A percentile compares a stretch with the other conserved stretches of the same genome.
These are phyloP conservation scores for Neckera pumila DNA, from an alignment of 225 moss, liverwort and hornwort species.

Conservation along the genomic window DNA sequence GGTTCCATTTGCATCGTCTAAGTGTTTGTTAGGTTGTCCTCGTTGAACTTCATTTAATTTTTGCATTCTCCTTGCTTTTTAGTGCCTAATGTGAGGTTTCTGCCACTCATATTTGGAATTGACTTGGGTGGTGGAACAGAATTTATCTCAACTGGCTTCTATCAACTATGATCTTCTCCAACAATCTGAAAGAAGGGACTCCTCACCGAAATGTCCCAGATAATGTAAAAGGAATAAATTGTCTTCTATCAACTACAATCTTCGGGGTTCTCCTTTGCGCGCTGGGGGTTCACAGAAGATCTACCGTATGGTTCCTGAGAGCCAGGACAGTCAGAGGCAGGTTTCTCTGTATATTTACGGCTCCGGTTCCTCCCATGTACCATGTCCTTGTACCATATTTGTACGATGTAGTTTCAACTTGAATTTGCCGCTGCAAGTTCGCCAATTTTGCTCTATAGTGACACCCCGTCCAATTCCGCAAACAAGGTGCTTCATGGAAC, in stretches of 20 bases:
- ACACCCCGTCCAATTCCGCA: conserved; percentile 6
- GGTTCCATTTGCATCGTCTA: neutral
- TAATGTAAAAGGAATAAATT: conserved; percentile 15
- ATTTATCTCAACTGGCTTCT: conserved; percentile 91
- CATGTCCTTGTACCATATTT: conserved; percentile 32
- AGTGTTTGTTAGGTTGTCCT: neutral
- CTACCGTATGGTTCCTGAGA: conserved; percentile 33
- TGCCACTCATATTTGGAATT: neutral
- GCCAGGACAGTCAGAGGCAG: conserved; percentile 29
- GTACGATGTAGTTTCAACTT: conserved; percentile 5
- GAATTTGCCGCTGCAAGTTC: conserved; percentile 21
- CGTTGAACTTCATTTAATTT: neutral
- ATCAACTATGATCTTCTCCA: conserved; percentile 97
- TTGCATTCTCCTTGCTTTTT: neutral
- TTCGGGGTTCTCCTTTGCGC: neutral
- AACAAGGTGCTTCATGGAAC: conserved; percentile 9
- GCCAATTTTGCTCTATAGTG: conserved; percentile 27
- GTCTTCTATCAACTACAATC: neutral
- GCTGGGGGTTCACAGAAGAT: conserved; percentile 1
- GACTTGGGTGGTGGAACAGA: conserved; percentile 36
- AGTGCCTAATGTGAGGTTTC: neutral
- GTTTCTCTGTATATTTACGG: conserved; percentile 20
- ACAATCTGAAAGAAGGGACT: conserved; percentile 78
- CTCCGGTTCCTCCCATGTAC: conserved; percentile 32
- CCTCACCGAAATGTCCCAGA: conserved; percentile 45